phyloP scores from a whole-genome alignment of 306 rosid genomes.

The Quercus robur region DNA sequence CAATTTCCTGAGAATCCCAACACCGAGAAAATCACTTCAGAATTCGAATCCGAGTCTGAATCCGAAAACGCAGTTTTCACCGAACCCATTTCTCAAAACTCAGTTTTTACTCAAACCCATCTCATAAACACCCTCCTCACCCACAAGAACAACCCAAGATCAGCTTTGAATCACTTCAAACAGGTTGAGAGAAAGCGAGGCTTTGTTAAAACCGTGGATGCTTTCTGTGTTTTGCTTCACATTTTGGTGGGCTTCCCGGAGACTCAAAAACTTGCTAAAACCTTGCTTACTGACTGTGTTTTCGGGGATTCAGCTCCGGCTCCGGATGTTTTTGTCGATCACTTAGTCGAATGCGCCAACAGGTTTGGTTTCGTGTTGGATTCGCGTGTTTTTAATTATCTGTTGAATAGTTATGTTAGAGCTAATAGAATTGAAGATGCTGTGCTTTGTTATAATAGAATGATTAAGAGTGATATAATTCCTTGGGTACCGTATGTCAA shows the following conservation, averaged over 20 bases:
- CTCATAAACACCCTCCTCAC: constrained; percentile 41
- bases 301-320: constrained; percentile 33
- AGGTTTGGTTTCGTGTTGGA: constrained; percentile 37
- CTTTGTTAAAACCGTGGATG: constrained; percentile 32
- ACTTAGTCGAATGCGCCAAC: constrained; percentile 36
- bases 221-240: constrained; percentile 53
- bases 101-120: constrained; percentile 14
- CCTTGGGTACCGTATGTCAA: constrained; percentile 46
- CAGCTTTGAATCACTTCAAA: constrained; percentile 47
- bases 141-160: constrained; percentile 38
- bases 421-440: constrained; percentile 50
- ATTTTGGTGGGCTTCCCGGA: constrained; percentile 29
- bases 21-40: constrained; percentile 9
- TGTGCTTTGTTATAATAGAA: constrained; percentile 42
- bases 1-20: neutral
- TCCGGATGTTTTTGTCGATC: constrained; percentile 27
- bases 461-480: constrained; percentile 38
- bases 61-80: neutral
- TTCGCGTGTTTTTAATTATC: constrained; percentile 44
- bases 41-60: neutral
- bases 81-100: neutral
- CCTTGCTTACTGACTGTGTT: constrained; percentile 39
- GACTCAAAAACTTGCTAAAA: constrained; percentile 15
- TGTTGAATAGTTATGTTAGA: constrained; percentile 57
- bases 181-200: constrained; percentile 29